Percentiles rank a stretch among this genome's conserved stretches.
Conservation (phyloP, 257 asterid species). For the Leptodermis oblonga region DNA sequence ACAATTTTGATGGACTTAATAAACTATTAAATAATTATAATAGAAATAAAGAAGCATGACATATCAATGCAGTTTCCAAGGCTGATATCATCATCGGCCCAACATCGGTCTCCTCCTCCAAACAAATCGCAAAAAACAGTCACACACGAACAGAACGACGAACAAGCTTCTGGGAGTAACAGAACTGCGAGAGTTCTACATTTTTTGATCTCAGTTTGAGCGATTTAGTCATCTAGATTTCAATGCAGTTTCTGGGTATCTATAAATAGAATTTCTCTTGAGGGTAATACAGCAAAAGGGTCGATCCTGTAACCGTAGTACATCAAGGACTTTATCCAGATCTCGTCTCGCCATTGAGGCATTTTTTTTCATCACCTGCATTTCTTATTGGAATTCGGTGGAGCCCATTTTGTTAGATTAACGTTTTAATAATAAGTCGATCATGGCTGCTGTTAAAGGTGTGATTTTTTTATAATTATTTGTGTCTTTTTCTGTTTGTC, state of each 20-base stretch:
- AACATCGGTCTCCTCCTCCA: neutral
- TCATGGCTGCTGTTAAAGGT: conserved; percentile 66
- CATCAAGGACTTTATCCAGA: conserved; percentile 82
- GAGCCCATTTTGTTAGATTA: neutral
- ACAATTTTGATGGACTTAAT: too few species aligned
- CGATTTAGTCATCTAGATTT: neutral
- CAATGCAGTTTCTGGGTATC: conserved; percentile 12
- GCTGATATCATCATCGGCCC: too few species aligned
- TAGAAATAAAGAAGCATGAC: too few species aligned
- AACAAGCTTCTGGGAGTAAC: neutral
- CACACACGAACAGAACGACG: neutral
- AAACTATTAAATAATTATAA: too few species aligned
- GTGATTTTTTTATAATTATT: neutral
- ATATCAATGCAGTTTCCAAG: too few species aligned
- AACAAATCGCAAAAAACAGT: neutral
- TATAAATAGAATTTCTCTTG: conserved; percentile 9
- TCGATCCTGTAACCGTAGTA: conserved; percentile 46
- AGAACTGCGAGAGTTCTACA: neutral
- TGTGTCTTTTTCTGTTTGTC: neutral
- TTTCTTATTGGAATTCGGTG: neutral
- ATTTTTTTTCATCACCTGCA: conserved; percentile 10
- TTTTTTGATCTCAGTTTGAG: neutral
- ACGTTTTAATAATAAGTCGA: neutral
- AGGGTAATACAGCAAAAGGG: conserved; percentile 81
- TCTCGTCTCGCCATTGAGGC: conserved; percentile 92